These are phyloP conservation scores for Teratosphaeria gauchensis DNA, from an alignment of 2,329 filamentous ascomycete genomes.

Conservation along the genomic window DNA sequence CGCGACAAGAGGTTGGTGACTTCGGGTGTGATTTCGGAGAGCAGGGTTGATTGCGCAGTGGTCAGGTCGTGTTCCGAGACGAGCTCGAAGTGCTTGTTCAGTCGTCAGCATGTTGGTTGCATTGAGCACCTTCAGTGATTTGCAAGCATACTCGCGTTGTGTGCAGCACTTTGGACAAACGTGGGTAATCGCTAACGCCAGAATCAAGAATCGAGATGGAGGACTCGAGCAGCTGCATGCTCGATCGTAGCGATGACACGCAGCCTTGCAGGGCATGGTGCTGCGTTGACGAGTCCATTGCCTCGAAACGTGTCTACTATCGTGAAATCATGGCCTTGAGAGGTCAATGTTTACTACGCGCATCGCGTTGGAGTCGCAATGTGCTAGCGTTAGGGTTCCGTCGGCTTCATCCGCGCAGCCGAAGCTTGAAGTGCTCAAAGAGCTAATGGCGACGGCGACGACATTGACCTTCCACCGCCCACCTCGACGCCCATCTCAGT, in stretches of 20 bases:
- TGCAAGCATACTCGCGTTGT: slow-evolving; percentile 46
- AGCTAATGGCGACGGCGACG: background rate
- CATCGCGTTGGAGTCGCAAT: background rate
- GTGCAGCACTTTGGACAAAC: slow-evolving; percentile 52
- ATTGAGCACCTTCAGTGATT: background rate
- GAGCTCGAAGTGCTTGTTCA: slow-evolving; percentile 75
- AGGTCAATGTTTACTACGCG: background rate
- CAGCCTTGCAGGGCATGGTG: slow-evolving; percentile 46
- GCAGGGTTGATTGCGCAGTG: slow-evolving; percentile 71
- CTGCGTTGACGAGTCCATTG: slow-evolving; percentile 18
- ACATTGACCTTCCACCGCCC: background rate
- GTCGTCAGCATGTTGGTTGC: background rate
- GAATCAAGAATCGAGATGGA: slow-evolving; percentile 54
- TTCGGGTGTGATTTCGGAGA: slow-evolving; percentile 83
- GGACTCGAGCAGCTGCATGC: slow-evolving; percentile 52
- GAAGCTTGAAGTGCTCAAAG: background rate
- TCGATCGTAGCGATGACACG: slow-evolving; percentile 51
- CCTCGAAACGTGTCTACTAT: background rate
- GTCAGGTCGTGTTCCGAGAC: slow-evolving; percentile 76
- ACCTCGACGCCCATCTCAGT: background rate
- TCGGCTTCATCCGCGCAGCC: background rate
- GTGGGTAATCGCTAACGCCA: slow-evolving; percentile 54
- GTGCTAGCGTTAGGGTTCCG: background rate
- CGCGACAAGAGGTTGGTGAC: slow-evolving; percentile 68
- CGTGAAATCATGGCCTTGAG: background rate